phyloP scores from a whole-genome alignment of 192 early-diverging fungal genomes.

The Backusella tarrabulga region DNA sequence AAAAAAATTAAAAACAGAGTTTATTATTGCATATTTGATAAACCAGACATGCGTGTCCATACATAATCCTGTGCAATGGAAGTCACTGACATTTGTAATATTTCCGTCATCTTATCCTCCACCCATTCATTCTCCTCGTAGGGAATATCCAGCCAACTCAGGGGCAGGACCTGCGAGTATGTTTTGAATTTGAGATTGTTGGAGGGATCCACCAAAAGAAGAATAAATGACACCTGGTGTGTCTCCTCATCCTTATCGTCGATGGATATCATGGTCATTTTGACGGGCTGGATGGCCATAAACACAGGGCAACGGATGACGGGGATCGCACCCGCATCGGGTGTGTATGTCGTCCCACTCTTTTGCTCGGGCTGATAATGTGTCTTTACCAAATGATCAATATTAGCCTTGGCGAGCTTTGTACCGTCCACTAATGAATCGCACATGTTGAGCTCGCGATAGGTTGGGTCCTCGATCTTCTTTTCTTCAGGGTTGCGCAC shows the following conservation, averaged over 20 bases:
- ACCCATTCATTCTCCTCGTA: slow-evolving; percentile 69
- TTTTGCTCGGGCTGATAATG: slow-evolving; percentile 35
- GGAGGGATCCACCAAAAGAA: slow-evolving; percentile 52
- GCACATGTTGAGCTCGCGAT: slow-evolving; percentile 54
- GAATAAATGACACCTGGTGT: slow-evolving; percentile 36
- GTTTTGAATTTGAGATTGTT: slow-evolving; percentile 53
- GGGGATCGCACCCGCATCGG: slow-evolving; percentile 26
- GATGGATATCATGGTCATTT: slow-evolving; percentile 38
- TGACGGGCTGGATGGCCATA: slow-evolving; percentile 55
- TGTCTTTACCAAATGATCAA: slow-evolving; percentile 54
- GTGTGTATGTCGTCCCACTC: slow-evolving; percentile 12
- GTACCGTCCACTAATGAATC: slow-evolving; percentile 53
- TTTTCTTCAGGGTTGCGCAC: slow-evolving; percentile 43
- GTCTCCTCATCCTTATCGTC: slow-evolving; percentile 25
- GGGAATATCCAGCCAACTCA: slow-evolving; percentile 54
- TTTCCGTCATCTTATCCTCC: slow-evolving; percentile 53
- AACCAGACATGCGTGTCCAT: slow-evolving; percentile 59
- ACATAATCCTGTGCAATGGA: slow-evolving; percentile 63
- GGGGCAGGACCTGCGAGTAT: slow-evolving; percentile 52
- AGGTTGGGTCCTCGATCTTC: slow-evolving; percentile 23
- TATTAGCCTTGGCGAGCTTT: slow-evolving; percentile 58
- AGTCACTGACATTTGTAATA: slow-evolving; percentile 45
- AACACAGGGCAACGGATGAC: slow-evolving; percentile 57
- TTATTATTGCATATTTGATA: slow-evolving; percentile 7
- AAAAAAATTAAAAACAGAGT: background rate